These are phyloP conservation scores for Nemophila menziesii DNA, from an alignment of 257 asterid species.

Conservation along the genomic window DNA sequence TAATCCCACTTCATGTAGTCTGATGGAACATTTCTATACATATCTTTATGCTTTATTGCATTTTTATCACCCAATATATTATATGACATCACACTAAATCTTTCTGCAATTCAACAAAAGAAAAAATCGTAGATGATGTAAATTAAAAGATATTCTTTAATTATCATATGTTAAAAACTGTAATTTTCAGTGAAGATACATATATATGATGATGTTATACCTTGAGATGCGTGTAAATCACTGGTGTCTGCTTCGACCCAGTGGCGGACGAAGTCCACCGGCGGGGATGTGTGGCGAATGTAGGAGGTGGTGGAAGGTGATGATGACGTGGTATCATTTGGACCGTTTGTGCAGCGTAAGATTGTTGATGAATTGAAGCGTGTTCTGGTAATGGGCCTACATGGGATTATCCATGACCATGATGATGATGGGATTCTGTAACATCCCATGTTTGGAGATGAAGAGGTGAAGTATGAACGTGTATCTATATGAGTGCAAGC, in stretches of 20 bases:
- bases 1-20: constrained; percentile 22
- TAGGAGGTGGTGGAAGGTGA: constrained; percentile 9
- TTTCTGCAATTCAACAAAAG: constrained; percentile 10
- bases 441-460: not conserved
- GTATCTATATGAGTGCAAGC: too few relatives aligned
- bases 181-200: not conserved
- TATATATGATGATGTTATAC: constrained; percentile 7
- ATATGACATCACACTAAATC: constrained; percentile 20
- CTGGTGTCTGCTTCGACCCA: constrained; percentile 18
- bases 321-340: constrained; percentile 11
- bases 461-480: too few relatives aligned
- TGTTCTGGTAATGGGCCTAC: not conserved
- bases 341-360: constrained; percentile 9
- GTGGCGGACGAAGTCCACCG: constrained; percentile 16
- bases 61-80: constrained; percentile 31
- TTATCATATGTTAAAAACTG: not conserved
- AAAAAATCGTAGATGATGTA: not conserved
- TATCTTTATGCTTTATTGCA: constrained; percentile 20
- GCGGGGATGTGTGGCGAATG: not conserved
- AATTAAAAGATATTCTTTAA: not conserved
- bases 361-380: constrained; percentile 1
- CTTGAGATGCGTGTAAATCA: constrained; percentile 10
- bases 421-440: constrained; percentile 1
- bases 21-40: constrained; percentile 26
- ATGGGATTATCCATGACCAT: not conserved